phyloP scores from a whole-genome alignment of 495 filamentous ascomycete species.

The Penicillium malachiteum region DNA sequence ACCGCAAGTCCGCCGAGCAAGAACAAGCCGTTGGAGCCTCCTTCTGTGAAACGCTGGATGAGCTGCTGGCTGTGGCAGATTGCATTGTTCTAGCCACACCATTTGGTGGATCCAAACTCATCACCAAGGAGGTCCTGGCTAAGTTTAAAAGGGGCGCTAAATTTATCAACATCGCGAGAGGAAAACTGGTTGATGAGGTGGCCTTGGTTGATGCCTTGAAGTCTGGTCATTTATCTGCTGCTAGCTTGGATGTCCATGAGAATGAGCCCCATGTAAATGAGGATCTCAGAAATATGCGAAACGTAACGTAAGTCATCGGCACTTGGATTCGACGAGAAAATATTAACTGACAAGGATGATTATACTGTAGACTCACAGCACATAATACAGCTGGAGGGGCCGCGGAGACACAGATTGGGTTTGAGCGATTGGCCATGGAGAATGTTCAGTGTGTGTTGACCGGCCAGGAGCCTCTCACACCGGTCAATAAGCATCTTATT shows the following conservation, averaged over 20 bases:
- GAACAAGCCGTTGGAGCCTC: conserved; percentile 12
- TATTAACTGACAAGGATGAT: neutral
- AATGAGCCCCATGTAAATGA: conserved; percentile 13
- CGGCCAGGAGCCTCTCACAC: conserved; percentile 11
- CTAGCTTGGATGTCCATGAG: conserved; percentile 12
- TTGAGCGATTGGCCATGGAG: conserved; percentile 15
- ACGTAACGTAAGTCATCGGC: conserved; percentile 8
- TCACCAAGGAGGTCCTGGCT: conserved; percentile 11
- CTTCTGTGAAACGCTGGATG: conserved; percentile 8
- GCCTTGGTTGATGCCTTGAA: conserved; percentile 14
- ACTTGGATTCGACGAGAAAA: neutral
- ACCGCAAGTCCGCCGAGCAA: conserved; percentile 11
- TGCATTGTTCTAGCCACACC: conserved; percentile 14
- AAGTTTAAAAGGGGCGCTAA: conserved; percentile 15
- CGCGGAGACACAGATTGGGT: conserved; percentile 14
- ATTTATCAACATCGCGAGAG: conserved; percentile 14
- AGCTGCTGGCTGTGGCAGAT: conserved; percentile 9
- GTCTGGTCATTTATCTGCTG: conserved; percentile 12
- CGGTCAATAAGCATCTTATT: conserved; percentile 12
- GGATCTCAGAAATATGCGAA: conserved; percentile 9
- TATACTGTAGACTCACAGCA: conserved; percentile 6
- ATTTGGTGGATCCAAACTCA: conserved; percentile 17
- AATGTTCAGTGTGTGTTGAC: conserved; percentile 15
- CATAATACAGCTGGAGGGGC: conserved; percentile 18
- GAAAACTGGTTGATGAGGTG: conserved; percentile 9